A percentile compares a stretch with the other conserved stretches of the same genome.
These are phyloP conservation scores for Candida silvicultrix DNA, from an alignment of 805 yeast genomes.

Conservation along the genomic window DNA sequence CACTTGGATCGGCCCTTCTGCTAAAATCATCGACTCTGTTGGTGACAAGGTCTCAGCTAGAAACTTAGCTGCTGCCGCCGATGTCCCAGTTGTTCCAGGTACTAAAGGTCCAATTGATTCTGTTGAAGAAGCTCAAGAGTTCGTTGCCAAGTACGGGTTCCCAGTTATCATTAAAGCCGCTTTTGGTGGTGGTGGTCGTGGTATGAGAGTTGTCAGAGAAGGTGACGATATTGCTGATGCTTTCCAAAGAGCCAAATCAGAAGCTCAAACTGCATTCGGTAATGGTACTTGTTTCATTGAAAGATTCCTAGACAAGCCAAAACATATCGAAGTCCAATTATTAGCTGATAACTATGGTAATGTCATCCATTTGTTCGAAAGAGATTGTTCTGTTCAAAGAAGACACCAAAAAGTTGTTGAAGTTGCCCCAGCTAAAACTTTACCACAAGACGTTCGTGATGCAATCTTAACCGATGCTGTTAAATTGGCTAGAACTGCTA, in stretches of 20 bases:
- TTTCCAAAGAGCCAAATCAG: conserved; percentile 87
- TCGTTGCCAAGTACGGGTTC: conserved; percentile 80
- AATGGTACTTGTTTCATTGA: conserved; percentile 98
- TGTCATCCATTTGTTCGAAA: conserved; percentile 90
- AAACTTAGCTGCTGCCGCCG: conserved; percentile 69
- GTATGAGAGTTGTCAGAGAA: conserved; percentile 98
- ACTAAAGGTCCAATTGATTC: conserved; percentile 93
- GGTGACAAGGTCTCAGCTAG: conserved; percentile 98
- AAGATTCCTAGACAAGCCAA: conserved; percentile 90
- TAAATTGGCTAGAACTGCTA: conserved; percentile 78
- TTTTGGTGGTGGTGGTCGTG: conserved; percentile 99
- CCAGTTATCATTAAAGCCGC: conserved; percentile 99
- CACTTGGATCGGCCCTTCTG: conserved; percentile 94
- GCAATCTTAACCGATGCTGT: conserved; percentile 95
- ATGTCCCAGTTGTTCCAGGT: conserved; percentile 95
- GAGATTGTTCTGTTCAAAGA: conserved; percentile 99
- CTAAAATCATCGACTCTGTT: conserved; percentile 82
- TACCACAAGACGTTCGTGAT: conserved; percentile 78
- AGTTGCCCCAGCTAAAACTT: conserved; percentile 93
- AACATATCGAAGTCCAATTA: conserved; percentile 96
- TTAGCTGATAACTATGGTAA: conserved; percentile 92
- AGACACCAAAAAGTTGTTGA: conserved; percentile 99
- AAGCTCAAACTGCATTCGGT: conserved; percentile 94
- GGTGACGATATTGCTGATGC: conserved; percentile 93
- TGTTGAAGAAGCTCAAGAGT: conserved; percentile 69